phyloP scores from a whole-genome alignment of 1,139 yeast genomes.

The Candida pseudoviswanathii region DNA sequence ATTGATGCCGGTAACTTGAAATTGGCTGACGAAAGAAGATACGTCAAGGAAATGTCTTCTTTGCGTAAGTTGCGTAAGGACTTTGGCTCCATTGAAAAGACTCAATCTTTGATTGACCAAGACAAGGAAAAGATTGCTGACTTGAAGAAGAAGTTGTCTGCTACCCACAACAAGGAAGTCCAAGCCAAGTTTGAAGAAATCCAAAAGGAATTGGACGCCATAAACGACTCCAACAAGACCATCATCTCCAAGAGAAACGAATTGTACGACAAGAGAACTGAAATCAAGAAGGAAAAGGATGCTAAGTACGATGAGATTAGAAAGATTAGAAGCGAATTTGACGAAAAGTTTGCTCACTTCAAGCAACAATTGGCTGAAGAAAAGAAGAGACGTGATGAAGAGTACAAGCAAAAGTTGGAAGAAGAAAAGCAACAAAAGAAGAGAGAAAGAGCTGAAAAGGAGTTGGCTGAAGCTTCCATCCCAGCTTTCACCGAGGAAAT shows the following conservation, averaged over 20 bases:
- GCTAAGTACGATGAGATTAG: conserved; percentile 65
- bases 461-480: conserved; percentile 66
- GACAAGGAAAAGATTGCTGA: conserved; percentile 78
- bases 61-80: conserved; percentile 83
- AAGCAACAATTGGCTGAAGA: conserved; percentile 69
- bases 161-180: conserved; percentile 64
- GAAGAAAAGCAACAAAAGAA: conserved; percentile 63
- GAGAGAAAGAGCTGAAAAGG: conserved; percentile 66
- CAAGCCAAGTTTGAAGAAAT: conserved; percentile 62
- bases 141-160: conserved; percentile 67
- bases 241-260: conserved; percentile 67
- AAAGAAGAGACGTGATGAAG: conserved; percentile 71
- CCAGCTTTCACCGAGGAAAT: conserved; percentile 87
- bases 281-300: conserved; percentile 69
- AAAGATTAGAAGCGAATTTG: conserved; percentile 66
- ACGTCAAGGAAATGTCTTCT: conserved; percentile 81
- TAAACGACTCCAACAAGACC: conserved; percentile 61
- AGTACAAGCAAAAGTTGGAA: conserved; percentile 55
- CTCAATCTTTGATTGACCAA: conserved; percentile 77
- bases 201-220: conserved; percentile 62
- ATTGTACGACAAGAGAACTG: conserved; percentile 66
- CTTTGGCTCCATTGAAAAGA: conserved; percentile 70
- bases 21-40: conserved; percentile 89
- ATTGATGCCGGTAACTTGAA: conserved; percentile 82
- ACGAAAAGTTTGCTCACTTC: conserved; percentile 71